Base-by-base conservation (phyloP, 768 basidiomycete species). In the Amanita inopinata region DNA sequence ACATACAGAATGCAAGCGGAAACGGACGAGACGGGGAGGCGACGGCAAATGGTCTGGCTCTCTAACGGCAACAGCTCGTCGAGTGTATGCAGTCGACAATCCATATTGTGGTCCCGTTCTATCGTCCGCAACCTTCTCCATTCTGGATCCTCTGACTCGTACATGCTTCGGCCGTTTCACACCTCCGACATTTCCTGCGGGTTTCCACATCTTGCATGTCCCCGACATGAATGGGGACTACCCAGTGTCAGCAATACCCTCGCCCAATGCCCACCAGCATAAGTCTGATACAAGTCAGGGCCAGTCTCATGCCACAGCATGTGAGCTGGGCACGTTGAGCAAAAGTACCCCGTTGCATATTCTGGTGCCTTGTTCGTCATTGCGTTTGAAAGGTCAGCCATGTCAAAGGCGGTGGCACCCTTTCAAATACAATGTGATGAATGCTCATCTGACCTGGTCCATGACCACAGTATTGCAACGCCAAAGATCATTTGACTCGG, bases 341-440 rank as follows among this genome's bases (percentile, higher is more conserved):
- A 20, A 10, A 17, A n/a, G n/a, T n/a, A n/a, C n/a, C n/a, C n/a
- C n/a, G n/a, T n/a, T n/a, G n/a, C n/a, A 17, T 11, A 19, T 20
- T 20, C 9, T 3, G 11, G 15, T 6, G 14, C 14, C 19, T n/a
- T 9, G 19, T 37, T n/a, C 19, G 22, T 23, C n/a, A 20, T 37
- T 37, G 11, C 20, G 12, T 32, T 37, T n/a, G n/a, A 37, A 12
- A 37, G 35, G 35, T 37, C 10, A 24, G 35, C 9, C 35, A n/a
- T 14, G 4, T 23, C 22, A 37, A 36, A n/a, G 35, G 15, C 15
- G 17, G 20, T n/a, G 35, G 20, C 14, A 14, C 10, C 12, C 19
- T 1, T 37, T n/a, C n/a, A n/a, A n/a, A n/a, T n/a, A n/a, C n/a
- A 36, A 36, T 36, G 34, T 36, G 35, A 36, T 36, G 24, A n/a